Evolutionary conservation across 2,329 filamentous ascomycete species (phyloP).

Genomic region (Incumbomyces lentus): DNA sequence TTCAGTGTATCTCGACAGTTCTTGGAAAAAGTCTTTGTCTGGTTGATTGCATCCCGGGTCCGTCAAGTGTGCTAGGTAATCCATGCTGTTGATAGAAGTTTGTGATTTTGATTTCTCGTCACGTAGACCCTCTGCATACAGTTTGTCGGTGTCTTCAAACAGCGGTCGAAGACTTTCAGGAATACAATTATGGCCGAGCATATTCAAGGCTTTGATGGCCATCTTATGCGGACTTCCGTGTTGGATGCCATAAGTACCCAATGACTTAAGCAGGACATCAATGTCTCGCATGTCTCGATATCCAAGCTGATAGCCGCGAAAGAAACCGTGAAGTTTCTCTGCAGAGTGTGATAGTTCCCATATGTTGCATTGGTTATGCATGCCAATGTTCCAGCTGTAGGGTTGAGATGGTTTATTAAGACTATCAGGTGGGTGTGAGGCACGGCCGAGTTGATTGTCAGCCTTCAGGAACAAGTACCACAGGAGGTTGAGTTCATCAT

Average conservation of each 20-base stretch:
- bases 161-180: background rate
- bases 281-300: background rate
- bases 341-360: background rate
- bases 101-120: background rate
- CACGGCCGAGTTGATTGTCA: background rate
- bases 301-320: background rate
- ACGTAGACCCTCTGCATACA: too few species aligned
- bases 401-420: background rate
- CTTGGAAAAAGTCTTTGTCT: background rate
- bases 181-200: background rate
- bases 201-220: background rate
- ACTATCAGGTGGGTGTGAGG: background rate
- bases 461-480: background rate
- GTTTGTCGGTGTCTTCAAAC: too few species aligned
- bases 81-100: background rate
- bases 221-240: background rate
- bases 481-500: background rate
- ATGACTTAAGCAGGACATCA: background rate
- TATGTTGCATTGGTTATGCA: conserved; percentile 7
- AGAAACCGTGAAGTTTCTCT: conserved; percentile 1
- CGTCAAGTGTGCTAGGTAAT: background rate
- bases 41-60: background rate
- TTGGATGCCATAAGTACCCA: background rate
- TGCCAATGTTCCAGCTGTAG: background rate
- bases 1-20: background rate